Evolutionary conservation across 1,284 basidiomycete genomes (phyloP).

Genomic region (Puccinia brachypodii): DNA sequence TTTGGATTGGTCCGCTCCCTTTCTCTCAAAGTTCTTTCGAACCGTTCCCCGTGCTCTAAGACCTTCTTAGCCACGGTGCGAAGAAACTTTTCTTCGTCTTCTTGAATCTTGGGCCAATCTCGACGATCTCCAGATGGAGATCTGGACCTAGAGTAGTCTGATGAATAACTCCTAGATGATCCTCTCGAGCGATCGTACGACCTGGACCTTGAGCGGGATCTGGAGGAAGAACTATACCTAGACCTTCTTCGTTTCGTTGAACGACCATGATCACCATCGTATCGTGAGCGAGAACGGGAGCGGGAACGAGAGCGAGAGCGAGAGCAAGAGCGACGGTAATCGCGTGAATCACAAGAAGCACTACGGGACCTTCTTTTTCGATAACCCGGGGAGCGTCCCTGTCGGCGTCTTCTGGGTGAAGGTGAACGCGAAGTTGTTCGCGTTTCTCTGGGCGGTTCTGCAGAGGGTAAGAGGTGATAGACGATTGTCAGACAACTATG

Average conservation of each 20-base stretch:
- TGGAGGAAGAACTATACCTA: slow-evolving; percentile 45
- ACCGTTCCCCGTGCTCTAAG: slow-evolving; percentile 73
- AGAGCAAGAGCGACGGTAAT: slow-evolving; percentile 52
- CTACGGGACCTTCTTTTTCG: slow-evolving; percentile 55
- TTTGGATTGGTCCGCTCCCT: slow-evolving; percentile 76
- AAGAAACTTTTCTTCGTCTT: slow-evolving; percentile 73
- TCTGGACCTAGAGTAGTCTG: slow-evolving; percentile 13
- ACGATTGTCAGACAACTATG: neutral
- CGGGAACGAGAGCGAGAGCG: slow-evolving; percentile 54
- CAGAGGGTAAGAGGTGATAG: neutral
- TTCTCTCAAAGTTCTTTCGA: slow-evolving; percentile 72
- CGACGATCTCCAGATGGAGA: slow-evolving; percentile 52
- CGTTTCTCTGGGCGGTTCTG: slow-evolving; percentile 51
- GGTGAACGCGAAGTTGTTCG: slow-evolving; percentile 47
- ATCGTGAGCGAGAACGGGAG: slow-evolving; percentile 52
- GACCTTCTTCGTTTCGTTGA: slow-evolving; percentile 60
- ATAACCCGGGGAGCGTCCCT: slow-evolving; percentile 48
- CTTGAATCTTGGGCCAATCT: slow-evolving; percentile 64
- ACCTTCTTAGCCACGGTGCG: slow-evolving; percentile 80
- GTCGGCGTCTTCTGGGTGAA: slow-evolving; percentile 57
- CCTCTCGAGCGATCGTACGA: slow-evolving; percentile 53
- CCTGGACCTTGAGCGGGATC: slow-evolving; percentile 52
- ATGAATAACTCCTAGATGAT: slow-evolving; percentile 52
- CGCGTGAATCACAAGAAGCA: slow-evolving; percentile 49
- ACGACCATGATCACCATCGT: slow-evolving; percentile 55